Conservation (phyloP, 306 rosid species). For the Sechiopsis laciniata region DNA sequence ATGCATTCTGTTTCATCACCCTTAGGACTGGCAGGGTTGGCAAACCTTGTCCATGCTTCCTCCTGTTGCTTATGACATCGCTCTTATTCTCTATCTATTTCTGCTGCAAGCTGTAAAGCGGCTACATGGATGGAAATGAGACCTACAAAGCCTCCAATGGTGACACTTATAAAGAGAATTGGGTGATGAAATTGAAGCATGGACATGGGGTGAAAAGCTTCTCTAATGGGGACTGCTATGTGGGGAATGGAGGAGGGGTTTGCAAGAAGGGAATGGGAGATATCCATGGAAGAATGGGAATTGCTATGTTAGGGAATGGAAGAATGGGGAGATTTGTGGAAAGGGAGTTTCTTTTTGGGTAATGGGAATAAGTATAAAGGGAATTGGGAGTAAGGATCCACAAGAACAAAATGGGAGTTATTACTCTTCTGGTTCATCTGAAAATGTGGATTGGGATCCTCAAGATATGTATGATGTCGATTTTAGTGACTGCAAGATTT, state of each 20-base stretch:
- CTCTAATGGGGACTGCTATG: conserved; percentile 62
- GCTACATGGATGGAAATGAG: conserved; percentile 76
- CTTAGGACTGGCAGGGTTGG: no score
- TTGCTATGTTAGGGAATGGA: conserved; percentile 74
- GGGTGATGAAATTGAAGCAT: conserved; percentile 76
- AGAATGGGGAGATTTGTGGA: conserved; percentile 65
- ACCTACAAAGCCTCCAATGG: conserved; percentile 56
- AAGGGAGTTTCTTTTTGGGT: conserved; percentile 57
- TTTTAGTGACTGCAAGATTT: conserved; percentile 39
- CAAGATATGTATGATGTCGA: conserved; percentile 47
- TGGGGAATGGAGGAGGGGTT: conserved; percentile 67
- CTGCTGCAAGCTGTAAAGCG: no score
- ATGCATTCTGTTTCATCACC: no score
- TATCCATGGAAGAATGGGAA: conserved; percentile 72
- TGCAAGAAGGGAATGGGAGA: conserved; percentile 71
- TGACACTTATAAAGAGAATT: conserved; percentile 64
- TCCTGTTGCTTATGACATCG: no score
- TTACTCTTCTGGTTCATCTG: conserved; percentile 39
- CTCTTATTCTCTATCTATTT: no score
- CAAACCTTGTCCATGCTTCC: no score
- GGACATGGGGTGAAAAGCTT: conserved; percentile 62
- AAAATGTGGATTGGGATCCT: conserved; percentile 64
- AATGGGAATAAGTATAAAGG: conserved; percentile 74
- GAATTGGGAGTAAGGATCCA: conserved; percentile 56
- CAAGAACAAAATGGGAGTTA: conserved; percentile 54